phyloP scores from a whole-genome alignment of 352 stramenopile species.

The Albugo candida region DNA sequence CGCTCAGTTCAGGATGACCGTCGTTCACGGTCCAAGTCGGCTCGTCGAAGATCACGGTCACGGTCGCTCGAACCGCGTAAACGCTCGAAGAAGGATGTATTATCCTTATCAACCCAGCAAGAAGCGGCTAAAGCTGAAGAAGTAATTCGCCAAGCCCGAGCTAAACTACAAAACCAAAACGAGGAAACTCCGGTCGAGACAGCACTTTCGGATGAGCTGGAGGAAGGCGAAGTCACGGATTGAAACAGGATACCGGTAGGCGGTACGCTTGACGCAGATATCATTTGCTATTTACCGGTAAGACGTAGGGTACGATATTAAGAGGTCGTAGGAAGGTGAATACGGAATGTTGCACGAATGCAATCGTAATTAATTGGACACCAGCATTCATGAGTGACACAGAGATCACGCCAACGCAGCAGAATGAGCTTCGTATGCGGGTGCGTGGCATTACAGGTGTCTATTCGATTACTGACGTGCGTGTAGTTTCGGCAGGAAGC shows the following conservation, averaged over 20 bases:
- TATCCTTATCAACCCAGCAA: constrained; percentile 18
- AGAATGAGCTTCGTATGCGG: constrained; percentile 68
- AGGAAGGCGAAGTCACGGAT: constrained; percentile 20
- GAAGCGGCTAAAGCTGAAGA: constrained; percentile 35
- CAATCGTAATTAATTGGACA: too few species aligned
- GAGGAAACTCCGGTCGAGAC: constrained; percentile 6
- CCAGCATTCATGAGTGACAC: constrained; percentile 6
- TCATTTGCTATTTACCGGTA: too few species aligned
- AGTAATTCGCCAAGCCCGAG: constrained; percentile 42
- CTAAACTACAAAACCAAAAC: constrained; percentile 29
- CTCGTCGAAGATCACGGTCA: constrained; percentile 1
- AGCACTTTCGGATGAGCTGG: constrained; percentile 16
- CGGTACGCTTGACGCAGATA: too few species aligned
- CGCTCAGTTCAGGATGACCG: background rate
- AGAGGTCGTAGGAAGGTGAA: too few species aligned
- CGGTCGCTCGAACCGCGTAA: constrained; percentile 3
- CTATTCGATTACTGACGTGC: background rate
- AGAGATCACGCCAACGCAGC: constrained; percentile 62
- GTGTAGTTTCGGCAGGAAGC: constrained; percentile 61
- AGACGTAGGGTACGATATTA: too few species aligned
- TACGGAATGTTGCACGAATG: too few species aligned
- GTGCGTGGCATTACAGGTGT: constrained; percentile 13
- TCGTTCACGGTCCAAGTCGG: background rate
- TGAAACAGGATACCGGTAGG: too few species aligned
- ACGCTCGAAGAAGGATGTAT: constrained; percentile 6